A percentile compares a stretch with the other conserved stretches of the same genome.
Evolutionary conservation across 2,329 filamentous ascomycete species (phyloP).

Genomic region (Didymella sp.): DNA sequence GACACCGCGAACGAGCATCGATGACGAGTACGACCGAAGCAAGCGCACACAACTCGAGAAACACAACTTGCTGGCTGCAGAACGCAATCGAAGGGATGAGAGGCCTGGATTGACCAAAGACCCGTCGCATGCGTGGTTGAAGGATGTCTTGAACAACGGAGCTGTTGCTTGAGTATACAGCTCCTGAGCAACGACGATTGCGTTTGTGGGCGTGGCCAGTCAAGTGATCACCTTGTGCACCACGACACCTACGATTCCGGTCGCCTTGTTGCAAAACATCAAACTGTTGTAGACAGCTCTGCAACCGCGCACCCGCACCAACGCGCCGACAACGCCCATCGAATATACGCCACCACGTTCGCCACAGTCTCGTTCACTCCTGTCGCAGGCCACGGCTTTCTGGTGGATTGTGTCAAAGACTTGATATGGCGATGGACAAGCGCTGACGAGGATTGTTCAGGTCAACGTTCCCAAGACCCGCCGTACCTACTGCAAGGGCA

Average conservation of each 20-base stretch:
- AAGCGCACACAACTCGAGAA: slow-evolving; percentile 19
- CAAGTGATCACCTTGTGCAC: not conserved
- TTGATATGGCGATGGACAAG: slow-evolving; percentile 9
- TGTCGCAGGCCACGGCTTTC: slow-evolving; percentile 15
- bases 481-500: slow-evolving; percentile 97
- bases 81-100: not conserved
- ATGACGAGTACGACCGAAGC: slow-evolving; percentile 31
- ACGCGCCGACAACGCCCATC: not conserved
- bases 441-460: slow-evolving; percentile 55
- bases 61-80: slow-evolving; percentile 1
- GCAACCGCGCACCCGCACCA: not conserved
- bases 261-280: too few species aligned
- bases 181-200: not conserved
- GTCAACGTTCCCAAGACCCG: slow-evolving; percentile 99
- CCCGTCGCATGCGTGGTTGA: not conserved
- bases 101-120: too few species aligned
- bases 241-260: not conserved
- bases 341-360: not conserved
- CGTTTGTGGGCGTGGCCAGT: not conserved
- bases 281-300: not conserved
- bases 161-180: not conserved
- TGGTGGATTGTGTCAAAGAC: slow-evolving; percentile 17
- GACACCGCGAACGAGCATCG: slow-evolving; percentile 21
- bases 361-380: slow-evolving; percentile 23
- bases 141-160: not conserved